Conservation (phyloP, 2,329 filamentous ascomycete genomes). For the Fusarium hainanense region DNA sequence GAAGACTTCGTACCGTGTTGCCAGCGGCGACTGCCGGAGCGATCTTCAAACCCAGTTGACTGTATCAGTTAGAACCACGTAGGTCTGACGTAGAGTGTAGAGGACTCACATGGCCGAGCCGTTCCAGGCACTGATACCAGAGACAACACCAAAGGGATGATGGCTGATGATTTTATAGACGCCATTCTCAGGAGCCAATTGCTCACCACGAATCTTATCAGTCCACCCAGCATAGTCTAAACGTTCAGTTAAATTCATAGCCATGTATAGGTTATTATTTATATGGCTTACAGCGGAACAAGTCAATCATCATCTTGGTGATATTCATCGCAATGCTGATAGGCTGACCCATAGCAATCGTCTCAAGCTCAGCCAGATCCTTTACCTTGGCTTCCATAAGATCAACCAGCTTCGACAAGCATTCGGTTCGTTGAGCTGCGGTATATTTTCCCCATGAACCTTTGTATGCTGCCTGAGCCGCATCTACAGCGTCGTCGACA, state of each 20-base stretch:
- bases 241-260: background rate
- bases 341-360: background rate
- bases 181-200: background rate
- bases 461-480: background rate
- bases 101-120: background rate
- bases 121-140: background rate
- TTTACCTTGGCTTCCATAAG: background rate
- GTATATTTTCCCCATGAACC: background rate
- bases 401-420: background rate
- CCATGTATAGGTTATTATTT: background rate
- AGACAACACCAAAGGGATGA: background rate
- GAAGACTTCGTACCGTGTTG: background rate
- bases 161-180: slow-evolving; percentile 8
- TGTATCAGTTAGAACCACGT: background rate
- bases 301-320: background rate
- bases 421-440: background rate
- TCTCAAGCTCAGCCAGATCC: background rate
- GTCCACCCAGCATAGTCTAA: slow-evolving; percentile 4
- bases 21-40: background rate
- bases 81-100: rapidly evolving
- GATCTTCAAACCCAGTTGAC: background rate
- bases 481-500: background rate
- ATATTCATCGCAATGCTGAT: background rate
- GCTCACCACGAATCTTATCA: background rate
- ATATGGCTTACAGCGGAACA: background rate